Conservation (phyloP, 2,329 filamentous ascomycete genomes). For the Sphaerulina populicola region DNA sequence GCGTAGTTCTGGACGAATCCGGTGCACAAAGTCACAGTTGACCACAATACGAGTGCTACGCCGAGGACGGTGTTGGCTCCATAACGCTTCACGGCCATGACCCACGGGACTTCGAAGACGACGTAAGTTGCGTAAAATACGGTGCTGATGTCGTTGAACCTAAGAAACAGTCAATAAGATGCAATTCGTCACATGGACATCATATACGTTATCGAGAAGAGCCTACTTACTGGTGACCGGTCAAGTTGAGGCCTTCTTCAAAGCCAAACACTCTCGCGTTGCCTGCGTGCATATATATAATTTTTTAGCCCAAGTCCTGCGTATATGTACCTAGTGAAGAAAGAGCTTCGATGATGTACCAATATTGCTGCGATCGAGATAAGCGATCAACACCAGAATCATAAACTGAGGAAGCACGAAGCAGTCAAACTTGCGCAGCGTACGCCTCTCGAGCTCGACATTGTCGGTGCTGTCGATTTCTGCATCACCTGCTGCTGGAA, state of each 20-base stretch:
- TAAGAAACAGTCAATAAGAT: background rate
- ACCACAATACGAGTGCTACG: conserved; percentile 24
- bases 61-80: conserved; percentile 22
- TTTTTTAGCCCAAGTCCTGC: background rate
- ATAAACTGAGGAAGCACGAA: conserved; percentile 17
- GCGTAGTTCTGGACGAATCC: conserved; percentile 29
- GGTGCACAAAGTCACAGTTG: conserved; percentile 25
- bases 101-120: conserved; percentile 18
- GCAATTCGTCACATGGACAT: background rate
- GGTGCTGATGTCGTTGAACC: conserved; percentile 19
- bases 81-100: conserved; percentile 23
- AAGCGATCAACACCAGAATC: conserved; percentile 15
- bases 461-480: background rate
- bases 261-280: conserved; percentile 21
- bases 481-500: background rate
- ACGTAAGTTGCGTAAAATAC: conserved; percentile 21
- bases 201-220: background rate
- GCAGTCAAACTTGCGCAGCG: conserved; percentile 17
- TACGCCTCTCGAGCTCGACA: conserved; percentile 9
- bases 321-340: too few species aligned
- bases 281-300: background rate
- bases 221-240: conserved; percentile 13
- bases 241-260: conserved; percentile 16
- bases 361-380: conserved; percentile 18
- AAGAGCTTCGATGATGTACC: too few species aligned